These are phyloP conservation scores for Raphanus sativus DNA, from an alignment of 345 rosid genomes.

Conservation along the genomic window DNA sequence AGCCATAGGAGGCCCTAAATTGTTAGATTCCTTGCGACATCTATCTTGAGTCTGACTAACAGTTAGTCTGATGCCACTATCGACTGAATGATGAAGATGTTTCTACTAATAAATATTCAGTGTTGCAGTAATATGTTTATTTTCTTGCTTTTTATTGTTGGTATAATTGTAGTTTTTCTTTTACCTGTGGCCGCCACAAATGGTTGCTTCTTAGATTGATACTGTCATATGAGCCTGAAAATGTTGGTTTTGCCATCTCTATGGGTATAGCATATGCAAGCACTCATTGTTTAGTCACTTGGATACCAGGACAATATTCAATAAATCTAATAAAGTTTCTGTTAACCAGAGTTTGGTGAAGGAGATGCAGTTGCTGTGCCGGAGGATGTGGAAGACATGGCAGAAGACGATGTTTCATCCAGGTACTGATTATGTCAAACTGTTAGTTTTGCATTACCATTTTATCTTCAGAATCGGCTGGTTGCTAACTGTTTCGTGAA, in stretches of 20 bases:
- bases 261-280: not conserved
- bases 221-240: slow-evolving; percentile 3
- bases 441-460: not conserved
- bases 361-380: slow-evolving; percentile 54
- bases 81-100: not conserved
- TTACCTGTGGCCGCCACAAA: not conserved
- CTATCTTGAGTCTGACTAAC: not conserved
- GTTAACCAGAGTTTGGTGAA: slow-evolving; percentile 54
- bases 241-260: slow-evolving; percentile 14
- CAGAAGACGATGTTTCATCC: slow-evolving; percentile 81
- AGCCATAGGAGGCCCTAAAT: not conserved
- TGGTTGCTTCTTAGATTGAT: not conserved
- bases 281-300: slow-evolving; percentile 4
- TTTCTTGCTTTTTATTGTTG: slow-evolving; percentile 1
- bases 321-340: slow-evolving; percentile 22
- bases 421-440: slow-evolving; percentile 51
- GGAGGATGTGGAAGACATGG: slow-evolving; percentile 66
- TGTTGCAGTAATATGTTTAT: not conserved
- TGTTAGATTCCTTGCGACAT: not conserved
- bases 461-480: slow-evolving; percentile 8
- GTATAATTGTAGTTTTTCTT: not conserved
- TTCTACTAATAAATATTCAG: not conserved
- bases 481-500: slow-evolving; percentile 10
- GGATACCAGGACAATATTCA: not conserved
- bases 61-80: not conserved